Conservation (phyloP, 2,329 filamentous ascomycete genomes). For the Biscogniauxia marginata region DNA sequence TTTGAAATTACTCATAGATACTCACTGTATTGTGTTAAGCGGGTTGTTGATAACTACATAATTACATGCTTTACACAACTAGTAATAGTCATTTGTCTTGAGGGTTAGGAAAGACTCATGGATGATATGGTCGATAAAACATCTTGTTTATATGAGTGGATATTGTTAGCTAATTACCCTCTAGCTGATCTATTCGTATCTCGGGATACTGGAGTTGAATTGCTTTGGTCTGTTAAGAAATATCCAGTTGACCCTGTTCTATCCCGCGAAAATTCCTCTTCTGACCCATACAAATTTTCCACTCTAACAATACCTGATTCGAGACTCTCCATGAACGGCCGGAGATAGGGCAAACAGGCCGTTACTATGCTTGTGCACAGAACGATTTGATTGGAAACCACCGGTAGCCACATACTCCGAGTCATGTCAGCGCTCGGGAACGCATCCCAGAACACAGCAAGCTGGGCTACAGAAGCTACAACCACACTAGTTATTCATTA, state of each 20-base stretch:
- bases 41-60: too few relatives aligned
- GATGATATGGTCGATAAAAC: too few relatives aligned
- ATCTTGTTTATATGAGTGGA: too few relatives aligned
- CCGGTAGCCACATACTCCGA: constrained; percentile 12
- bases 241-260: constrained; percentile 7
- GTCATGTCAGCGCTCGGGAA: constrained; percentile 11
- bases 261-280: constrained; percentile 10
- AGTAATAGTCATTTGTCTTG: too few relatives aligned
- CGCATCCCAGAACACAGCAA: constrained; percentile 8
- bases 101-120: too few relatives aligned
- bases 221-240: constrained; percentile 10
- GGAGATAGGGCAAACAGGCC: constrained; percentile 16
- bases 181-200: too few relatives aligned
- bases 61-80: too few relatives aligned
- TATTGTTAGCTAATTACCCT: too few relatives aligned
- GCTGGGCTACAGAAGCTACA: constrained; percentile 12
- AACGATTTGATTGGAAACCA: constrained; percentile 14
- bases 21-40: too few relatives aligned
- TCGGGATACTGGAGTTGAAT: too few relatives aligned
- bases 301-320: constrained; percentile 16
- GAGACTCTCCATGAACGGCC: constrained; percentile 20
- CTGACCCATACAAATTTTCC: constrained; percentile 12
- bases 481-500: constrained; percentile 7
- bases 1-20: too few relatives aligned
- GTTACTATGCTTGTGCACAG: constrained; percentile 14